These are phyloP conservation scores for Elsinoe fawcettii DNA, from an alignment of 2,329 filamentous ascomycete species.

Conservation along the genomic window DNA sequence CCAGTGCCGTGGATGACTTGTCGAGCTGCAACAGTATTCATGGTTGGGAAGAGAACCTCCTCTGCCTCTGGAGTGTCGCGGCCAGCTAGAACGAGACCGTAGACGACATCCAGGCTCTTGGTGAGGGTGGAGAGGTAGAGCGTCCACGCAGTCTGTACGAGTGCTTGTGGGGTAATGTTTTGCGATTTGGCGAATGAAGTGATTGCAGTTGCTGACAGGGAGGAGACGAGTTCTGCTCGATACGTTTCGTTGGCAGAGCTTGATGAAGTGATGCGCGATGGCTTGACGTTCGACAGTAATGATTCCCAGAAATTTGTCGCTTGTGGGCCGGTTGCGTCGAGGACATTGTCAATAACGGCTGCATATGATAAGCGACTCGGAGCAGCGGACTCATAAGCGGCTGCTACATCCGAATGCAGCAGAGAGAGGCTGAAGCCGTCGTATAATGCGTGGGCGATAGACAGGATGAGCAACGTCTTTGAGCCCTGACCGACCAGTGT, in stretches of 20 bases:
- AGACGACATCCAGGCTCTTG: constrained; percentile 63
- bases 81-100: constrained; percentile 77
- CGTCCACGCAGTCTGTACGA: constrained; percentile 72
- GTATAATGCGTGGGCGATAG: constrained; percentile 79
- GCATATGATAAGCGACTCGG: constrained; percentile 43
- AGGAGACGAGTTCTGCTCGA: constrained; percentile 42
- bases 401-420: constrained; percentile 61
- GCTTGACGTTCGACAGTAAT: constrained; percentile 49
- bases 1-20: constrained; percentile 63
- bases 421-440: constrained; percentile 77
- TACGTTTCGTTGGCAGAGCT: constrained; percentile 24
- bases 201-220: constrained; percentile 36
- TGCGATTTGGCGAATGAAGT: constrained; percentile 56
- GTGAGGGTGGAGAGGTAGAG: constrained; percentile 58
- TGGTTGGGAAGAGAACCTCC: constrained; percentile 71
- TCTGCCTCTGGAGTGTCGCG: constrained; percentile 65
- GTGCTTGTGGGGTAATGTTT: constrained; percentile 64
- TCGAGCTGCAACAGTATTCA: constrained; percentile 80
- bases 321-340: constrained; percentile 41
- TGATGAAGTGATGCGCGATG: constrained; percentile 33
- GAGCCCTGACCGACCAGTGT: constrained; percentile 30
- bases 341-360: constrained; percentile 47
- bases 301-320: constrained; percentile 62
- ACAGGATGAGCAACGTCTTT: constrained; percentile 49
- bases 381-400: constrained; percentile 50